Base-by-base conservation (phyloP, 1,284 basidiomycete genomes). In the Erythrobasidium hasegawianum region DNA sequence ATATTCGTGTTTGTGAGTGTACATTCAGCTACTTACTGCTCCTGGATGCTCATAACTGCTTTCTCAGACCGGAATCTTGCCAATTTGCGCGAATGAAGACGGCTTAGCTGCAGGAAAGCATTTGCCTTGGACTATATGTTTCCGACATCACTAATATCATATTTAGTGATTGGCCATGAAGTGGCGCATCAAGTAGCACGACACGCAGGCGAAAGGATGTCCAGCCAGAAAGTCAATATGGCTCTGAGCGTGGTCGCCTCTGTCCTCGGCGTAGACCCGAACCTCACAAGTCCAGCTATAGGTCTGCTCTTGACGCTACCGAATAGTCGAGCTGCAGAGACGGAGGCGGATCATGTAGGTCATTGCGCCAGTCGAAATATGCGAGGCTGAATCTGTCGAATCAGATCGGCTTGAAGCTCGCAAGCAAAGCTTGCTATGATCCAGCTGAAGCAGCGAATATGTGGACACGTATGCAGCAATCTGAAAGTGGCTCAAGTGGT, bases 61-160 rank as follows among this genome's bases (percentile, higher is more conserved):
- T n/a, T n/a, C n/a, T 16, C 27, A 65, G 62, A 65, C 62, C 0
- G 93, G 93, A 0, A 90, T 97, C 57, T 77, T 97, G 8, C 90
- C 89, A 0, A 79, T 94, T 4, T 87, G 86, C 55, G 80, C 64
- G 68, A 86, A 91, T 69, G 88, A 92, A 70, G 83, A 88, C 69
- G 92, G 91, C 0, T 79, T 97, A 0, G 90, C 94, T 0, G 87
- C 88, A 7, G 87, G 97, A n/a, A n/a, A n/a, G n/a, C n/a, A n/a
- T n/a, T n/a, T n/a, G n/a, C n/a, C n/a, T n/a, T n/a, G n/a, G n/a
- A n/a, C n/a, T n/a, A n/a, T n/a, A n/a, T n/a, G n/a, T n/a, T n/a
- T n/a, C n/a, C n/a, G n/a, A n/a, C n/a, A n/a, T n/a, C n/a, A n/a
- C n/a, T n/a, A n/a, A n/a, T n/a, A n/a, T n/a, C n/a, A n/a, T n/a